Base-by-base conservation (phyloP, 2,329 filamentous ascomycete species). In the Talaromyces funiculosus region DNA sequence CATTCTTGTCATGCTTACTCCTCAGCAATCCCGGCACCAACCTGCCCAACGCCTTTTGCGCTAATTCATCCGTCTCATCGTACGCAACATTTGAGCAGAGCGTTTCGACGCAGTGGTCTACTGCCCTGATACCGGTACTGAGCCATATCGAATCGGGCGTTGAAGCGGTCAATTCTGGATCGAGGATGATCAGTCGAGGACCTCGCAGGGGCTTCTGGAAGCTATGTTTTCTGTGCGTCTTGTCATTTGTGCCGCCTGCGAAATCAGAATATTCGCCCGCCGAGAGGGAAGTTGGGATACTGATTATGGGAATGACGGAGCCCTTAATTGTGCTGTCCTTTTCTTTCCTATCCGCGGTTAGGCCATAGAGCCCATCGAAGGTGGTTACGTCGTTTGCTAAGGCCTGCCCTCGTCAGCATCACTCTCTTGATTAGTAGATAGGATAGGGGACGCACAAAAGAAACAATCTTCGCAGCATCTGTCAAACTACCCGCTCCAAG, bases 21-120 rank as follows among this genome's bases (percentile, higher is more conserved):
- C 68, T 63, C 60, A 82, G 64, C 22, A 83, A 66, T 0, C 75
- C 75, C 0, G 77, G 75, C 0, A 82, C 69, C 24, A 84, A 67
- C 59, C 67, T 63, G 2, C 68, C 64, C 35, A 83, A 64, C 0
- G 78, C 80, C 55, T 71, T 67, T 49, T 69, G 65, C 0, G 76
- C 77, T 22, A 71, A 67, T 0, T 69, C 66, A 9, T 80, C 77
- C 5, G 71, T 72, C n/a, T 67, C 67, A 0, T 76, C 9, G 67
- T 69, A 55, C 1, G 67, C 67, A 1, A 67, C 63, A 1, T 77
- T 66, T 0, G 78, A 79, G 63, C 80, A 83, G 4, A 82, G 67
- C 1, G 80, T 80, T 69, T 86, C 83, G 3, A 86, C 78, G 60
- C 82, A 85, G 66, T 85, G 83, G 64, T 86, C 83, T 0, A 86